Evolutionary conservation across 148 eudicot genomes (phyloP).

Genomic region (Suaeda aralocaspica): DNA sequence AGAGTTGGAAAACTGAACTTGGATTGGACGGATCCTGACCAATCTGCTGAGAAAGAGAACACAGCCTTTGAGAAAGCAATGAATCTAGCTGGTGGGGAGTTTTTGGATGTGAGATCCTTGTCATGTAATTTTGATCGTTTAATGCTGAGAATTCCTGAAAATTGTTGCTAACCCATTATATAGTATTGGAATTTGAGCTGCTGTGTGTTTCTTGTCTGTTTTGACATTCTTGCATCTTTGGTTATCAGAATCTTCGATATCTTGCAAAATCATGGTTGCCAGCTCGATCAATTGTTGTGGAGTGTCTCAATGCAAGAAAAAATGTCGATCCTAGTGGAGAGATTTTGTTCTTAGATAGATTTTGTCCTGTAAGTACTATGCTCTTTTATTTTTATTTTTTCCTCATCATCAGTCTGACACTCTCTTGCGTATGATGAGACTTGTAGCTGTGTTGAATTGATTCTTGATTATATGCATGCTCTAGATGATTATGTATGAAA

Average conservation of each 20-base stretch:
- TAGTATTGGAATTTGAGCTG: neutral
- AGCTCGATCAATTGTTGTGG: constrained; percentile 69
- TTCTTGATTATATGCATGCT: neutral
- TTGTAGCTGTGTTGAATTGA: neutral
- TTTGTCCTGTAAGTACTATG: constrained; percentile 81
- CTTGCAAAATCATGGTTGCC: constrained; percentile 81
- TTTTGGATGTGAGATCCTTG: constrained; percentile 67
- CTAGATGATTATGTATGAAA: neutral
- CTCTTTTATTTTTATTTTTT: too few species aligned
- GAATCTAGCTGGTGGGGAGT: constrained; percentile 75
- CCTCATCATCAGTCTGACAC: neutral
- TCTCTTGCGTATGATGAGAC: too few species aligned
- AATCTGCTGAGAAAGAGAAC: constrained; percentile 77
- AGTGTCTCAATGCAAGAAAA: constrained; percentile 53
- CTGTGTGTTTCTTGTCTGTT: neutral
- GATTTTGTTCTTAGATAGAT: constrained; percentile 56
- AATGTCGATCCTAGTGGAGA: constrained; percentile 65
- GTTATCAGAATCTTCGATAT: constrained; percentile 46
- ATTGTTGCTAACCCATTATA: neutral
- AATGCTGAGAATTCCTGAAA: neutral
- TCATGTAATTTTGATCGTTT: neutral
- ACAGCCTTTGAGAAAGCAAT: constrained; percentile 73
- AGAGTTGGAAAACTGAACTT: constrained; percentile 75
- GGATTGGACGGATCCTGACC: constrained; percentile 90
- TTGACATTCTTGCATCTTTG: constrained; percentile 13